These are phyloP conservation scores for Tolypocladium paradoxum DNA, from an alignment of 2,329 filamentous ascomycete genomes.

Conservation along the genomic window DNA sequence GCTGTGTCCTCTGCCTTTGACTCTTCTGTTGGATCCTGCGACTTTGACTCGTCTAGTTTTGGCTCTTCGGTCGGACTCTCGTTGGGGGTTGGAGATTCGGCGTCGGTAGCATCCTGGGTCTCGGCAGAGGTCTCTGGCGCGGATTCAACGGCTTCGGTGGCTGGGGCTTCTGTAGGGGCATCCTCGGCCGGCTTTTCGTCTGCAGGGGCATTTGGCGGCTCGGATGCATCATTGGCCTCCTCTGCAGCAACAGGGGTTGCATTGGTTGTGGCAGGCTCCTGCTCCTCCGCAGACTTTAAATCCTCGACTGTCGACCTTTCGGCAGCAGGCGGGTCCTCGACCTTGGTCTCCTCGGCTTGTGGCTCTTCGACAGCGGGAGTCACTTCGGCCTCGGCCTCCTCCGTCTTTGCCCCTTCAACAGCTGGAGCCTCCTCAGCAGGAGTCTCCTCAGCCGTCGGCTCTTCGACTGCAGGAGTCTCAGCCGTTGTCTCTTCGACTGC, in stretches of 20 bases:
- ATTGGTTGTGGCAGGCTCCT: background rate
- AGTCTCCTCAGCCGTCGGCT: background rate
- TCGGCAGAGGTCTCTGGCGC: background rate
- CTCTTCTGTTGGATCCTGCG: background rate
- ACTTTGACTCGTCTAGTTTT: background rate
- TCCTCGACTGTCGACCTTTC: background rate
- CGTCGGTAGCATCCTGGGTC: background rate
- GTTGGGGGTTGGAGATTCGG: background rate
- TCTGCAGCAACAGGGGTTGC: background rate
- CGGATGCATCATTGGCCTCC: background rate
- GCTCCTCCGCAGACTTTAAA: background rate
- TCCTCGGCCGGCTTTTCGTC: background rate
- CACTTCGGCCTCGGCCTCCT: background rate
- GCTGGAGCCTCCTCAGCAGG: background rate
- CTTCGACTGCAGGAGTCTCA: constrained; percentile 3
- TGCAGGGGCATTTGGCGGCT: background rate
- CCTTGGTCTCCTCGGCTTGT: background rate
- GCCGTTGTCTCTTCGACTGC: constrained; percentile 1
- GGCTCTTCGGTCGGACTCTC: background rate
- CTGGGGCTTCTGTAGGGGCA: background rate
- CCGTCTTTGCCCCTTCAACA: background rate
- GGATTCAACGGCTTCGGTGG: background rate
- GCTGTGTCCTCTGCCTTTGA: background rate
- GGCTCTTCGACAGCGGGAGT: background rate
- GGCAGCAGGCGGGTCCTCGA: background rate